A percentile compares a stretch with the other conserved stretches of the same genome.
These are phyloP conservation scores for Peronosclerospora sorghi DNA, from an alignment of 352 stramenopile genomes.

Conservation along the genomic window DNA sequence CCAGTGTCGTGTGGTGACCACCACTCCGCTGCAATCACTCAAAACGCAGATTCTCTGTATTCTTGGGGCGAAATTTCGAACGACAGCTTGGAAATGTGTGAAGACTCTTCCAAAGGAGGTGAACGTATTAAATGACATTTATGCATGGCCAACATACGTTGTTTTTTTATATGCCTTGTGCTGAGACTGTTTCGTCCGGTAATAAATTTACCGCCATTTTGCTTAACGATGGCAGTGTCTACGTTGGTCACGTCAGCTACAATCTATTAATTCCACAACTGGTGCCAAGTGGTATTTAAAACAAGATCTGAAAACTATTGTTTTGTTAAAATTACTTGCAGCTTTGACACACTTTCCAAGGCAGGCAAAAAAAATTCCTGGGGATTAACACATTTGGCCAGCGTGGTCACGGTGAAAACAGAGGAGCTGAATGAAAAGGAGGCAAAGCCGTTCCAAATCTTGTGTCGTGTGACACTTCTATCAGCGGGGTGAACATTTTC, in stretches of 20 bases:
- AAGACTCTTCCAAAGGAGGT: slow-evolving; percentile 19
- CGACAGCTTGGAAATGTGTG: slow-evolving; percentile 68
- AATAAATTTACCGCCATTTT: slow-evolving; percentile 69
- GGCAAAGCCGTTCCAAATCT: slow-evolving; percentile 13
- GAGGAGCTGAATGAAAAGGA: slow-evolving; percentile 12
- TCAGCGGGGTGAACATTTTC: slow-evolving; percentile 39
- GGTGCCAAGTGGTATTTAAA: slow-evolving; percentile 17
- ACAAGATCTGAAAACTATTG: slow-evolving; percentile 17
- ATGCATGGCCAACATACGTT: slow-evolving; percentile 71
- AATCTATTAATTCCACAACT: slow-evolving; percentile 6
- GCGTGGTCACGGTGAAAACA: slow-evolving; percentile 40
- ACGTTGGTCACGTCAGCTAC: slow-evolving; percentile 34
- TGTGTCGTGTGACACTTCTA: slow-evolving; percentile 1
- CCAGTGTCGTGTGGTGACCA: slow-evolving; percentile 55
- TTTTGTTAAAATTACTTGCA: slow-evolving; percentile 52
- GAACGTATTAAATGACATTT: slow-evolving; percentile 43
- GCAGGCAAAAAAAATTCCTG: slow-evolving; percentile 50
- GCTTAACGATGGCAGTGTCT: slow-evolving; percentile 50
- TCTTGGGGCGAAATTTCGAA: slow-evolving; percentile 85
- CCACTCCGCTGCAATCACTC: slow-evolving; percentile 66
- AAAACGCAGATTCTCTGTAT: slow-evolving; percentile 79
- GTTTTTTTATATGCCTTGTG: slow-evolving; percentile 33
- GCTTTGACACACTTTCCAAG: slow-evolving; percentile 43
- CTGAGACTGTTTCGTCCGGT: slow-evolving; percentile 52
- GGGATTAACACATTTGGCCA: slow-evolving; percentile 79